Evolutionary conservation across 2,329 filamentous ascomycete species (phyloP), one percentile per base, ranked within the genome.

Genomic region (Microdochium nivale): DNA sequence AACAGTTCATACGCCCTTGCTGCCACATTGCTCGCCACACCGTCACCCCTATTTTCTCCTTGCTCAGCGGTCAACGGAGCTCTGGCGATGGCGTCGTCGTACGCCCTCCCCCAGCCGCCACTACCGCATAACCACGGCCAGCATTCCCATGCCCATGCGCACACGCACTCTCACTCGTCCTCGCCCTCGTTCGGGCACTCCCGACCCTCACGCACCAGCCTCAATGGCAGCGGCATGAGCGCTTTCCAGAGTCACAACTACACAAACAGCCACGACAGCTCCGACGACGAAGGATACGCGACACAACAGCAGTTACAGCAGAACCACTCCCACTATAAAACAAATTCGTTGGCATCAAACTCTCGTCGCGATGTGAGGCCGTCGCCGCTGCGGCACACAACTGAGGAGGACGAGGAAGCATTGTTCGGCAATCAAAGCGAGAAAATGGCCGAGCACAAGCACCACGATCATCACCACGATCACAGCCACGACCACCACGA

Each of bases 91-190:
- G 71, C 75, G 54, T 75, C 77, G 35, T 74, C 78, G 23, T 81
- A 79, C 61, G 69, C 72, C 49, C 64, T 81, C 51, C 78, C 78
- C n/a, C 71, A 75, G 33, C 70, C 76, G 33, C 69, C 75, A 37
- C 63, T 78, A 47, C 72, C 74, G 50, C 75, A 75, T 56, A 71
- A 70, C 52, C 71, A 77, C 57, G 67, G 73, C 51, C 70, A 70
- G 48, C 64, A 70, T 53, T 58, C 54, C 23, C 58, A 63, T 23
- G 59, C 56, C 27, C 62, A 67, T 43, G 67, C 70, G 9, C 69
- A 63, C 32, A 56, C 62, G 7, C 69, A 70, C 53, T 58, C 63
- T 13, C 67, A 70, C 51, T 59, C 63, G 25, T 65, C 70, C 54
- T 67, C 71, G 30, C 65, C 68, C 9, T 66, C 70, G 44, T 66